phyloP scores from a whole-genome alignment of 2,329 filamentous ascomycete species.

The Aspergillus persii region DNA sequence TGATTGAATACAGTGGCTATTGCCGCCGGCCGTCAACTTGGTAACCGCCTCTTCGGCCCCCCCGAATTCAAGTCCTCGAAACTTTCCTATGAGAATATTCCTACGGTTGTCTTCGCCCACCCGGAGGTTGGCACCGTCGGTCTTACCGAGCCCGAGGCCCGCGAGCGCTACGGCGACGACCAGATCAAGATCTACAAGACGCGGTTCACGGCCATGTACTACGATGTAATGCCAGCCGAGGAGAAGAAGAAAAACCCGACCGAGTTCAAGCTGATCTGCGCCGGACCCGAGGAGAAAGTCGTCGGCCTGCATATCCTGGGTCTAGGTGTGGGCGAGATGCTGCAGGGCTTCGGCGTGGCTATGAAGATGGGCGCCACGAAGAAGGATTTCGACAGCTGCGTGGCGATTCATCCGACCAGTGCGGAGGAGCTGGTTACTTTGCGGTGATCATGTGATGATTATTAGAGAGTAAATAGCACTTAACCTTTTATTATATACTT shows the following conservation, averaged over 20 bases:
- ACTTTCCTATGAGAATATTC: conserved; percentile 51
- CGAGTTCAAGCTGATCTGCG: conserved; percentile 51
- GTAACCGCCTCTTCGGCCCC: conserved; percentile 51
- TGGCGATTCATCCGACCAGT: conserved; percentile 75
- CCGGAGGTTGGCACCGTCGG: conserved; percentile 51
- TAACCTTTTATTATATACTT: too few relatives aligned
- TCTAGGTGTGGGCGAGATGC: conserved; percentile 59
- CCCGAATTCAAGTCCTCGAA: conserved; percentile 43
- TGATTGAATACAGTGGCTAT: conserved; percentile 44
- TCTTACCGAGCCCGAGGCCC: conserved; percentile 50
- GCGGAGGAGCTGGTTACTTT: conserved; percentile 67
- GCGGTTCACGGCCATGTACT: conserved; percentile 51
- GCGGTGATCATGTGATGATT: conserved; percentile 30
- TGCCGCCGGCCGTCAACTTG: conserved; percentile 50
- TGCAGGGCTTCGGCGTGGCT: conserved; percentile 73
- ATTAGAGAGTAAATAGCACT: too few relatives aligned
- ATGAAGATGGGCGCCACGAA: conserved; percentile 79
- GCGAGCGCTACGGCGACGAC: conserved; percentile 47
- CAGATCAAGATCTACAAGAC: conserved; percentile 52
- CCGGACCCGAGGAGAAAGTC: conserved; percentile 49
- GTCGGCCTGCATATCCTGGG: conserved; percentile 52
- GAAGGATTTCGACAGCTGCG: conserved; percentile 71
- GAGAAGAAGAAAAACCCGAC: conserved; percentile 51
- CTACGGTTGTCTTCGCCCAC: conserved; percentile 54
- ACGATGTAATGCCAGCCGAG: conserved; percentile 46